Conservation (phyloP, 2,329 filamentous ascomycete species). For the Nakataea oryzae region DNA sequence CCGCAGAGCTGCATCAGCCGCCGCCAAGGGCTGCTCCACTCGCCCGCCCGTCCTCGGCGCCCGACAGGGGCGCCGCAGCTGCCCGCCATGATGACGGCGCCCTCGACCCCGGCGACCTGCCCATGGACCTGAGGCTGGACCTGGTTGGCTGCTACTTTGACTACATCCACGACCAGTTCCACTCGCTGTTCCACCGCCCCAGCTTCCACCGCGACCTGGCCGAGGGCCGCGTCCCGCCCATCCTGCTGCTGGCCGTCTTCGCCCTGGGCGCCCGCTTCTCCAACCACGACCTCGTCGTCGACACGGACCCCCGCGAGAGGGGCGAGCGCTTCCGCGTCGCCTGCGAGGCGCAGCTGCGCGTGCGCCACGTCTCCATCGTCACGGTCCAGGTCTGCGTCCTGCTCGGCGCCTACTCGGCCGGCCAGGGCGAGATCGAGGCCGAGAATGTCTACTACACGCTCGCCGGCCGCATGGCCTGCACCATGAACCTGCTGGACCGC, state of each 20-base stretch:
- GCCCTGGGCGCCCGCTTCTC: conserved; percentile 16
- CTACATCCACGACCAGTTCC: conserved; percentile 21
- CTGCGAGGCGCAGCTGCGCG: conserved; percentile 16
- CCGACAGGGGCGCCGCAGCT: too few relatives aligned
- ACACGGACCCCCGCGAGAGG: conserved; percentile 12
- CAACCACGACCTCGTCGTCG: conserved; percentile 10
- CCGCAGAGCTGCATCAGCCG: not conserved
- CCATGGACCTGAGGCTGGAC: conserved; percentile 5
- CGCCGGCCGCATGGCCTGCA: conserved; percentile 23
- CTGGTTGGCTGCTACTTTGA: conserved; percentile 21
- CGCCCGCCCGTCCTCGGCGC: not conserved
- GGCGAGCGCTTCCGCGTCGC: conserved; percentile 11
- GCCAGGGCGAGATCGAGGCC: conserved; percentile 21
- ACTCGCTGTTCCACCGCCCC: conserved; percentile 20
- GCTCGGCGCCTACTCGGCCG: conserved; percentile 20
- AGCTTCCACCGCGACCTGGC: conserved; percentile 14
- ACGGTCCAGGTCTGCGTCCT: conserved; percentile 29
- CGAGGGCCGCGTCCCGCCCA: conserved; percentile 10
- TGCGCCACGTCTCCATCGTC: conserved; percentile 22
- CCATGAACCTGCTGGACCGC: conserved; percentile 23
- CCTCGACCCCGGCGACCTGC: not conserved
- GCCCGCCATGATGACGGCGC: not conserved
- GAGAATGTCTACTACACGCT: conserved; percentile 27
- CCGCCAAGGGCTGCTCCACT: not conserved
- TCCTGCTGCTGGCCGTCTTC: conserved; percentile 16